These are phyloP conservation scores for Euphorbia peplus DNA, from an alignment of 345 rosid genomes.

Conservation along the genomic window DNA sequence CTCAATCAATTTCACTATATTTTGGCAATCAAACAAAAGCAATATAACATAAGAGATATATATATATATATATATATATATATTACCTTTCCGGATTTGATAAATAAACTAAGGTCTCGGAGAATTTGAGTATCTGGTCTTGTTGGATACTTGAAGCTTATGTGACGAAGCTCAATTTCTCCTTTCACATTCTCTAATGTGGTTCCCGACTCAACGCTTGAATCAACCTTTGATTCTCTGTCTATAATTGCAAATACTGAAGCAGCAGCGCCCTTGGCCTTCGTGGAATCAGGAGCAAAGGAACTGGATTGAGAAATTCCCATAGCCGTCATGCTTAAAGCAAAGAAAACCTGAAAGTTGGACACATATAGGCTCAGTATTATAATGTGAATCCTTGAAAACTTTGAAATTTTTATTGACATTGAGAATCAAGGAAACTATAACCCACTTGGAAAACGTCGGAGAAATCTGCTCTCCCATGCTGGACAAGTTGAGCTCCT, in stretches of 20 bases:
- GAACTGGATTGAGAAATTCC: slow-evolving; percentile 53
- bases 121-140: slow-evolving; percentile 75
- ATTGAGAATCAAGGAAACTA: neutral
- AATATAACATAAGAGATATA: neutral
- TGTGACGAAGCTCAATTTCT: slow-evolving; percentile 58
- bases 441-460: slow-evolving; percentile 59
- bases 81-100: slow-evolving; percentile 70
- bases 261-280: slow-evolving; percentile 61
- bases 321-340: slow-evolving; percentile 38
- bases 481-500: slow-evolving; percentile 63
- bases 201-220: slow-evolving; percentile 64
- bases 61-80: too few species aligned
- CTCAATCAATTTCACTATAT: too few species aligned
- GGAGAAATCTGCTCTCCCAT: slow-evolving; percentile 48
- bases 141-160: slow-evolving; percentile 68
- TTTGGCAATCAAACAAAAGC: neutral
- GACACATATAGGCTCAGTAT: too few species aligned
- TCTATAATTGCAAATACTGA: slow-evolving; percentile 67
- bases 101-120: slow-evolving; percentile 55
- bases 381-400: neutral
- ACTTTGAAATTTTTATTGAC: neutral
- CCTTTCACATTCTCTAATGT: slow-evolving; percentile 53
- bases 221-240: slow-evolving; percentile 57
- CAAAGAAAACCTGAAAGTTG: slow-evolving; percentile 34
- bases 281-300: slow-evolving; percentile 52